Percentiles rank a stretch among this genome's conserved stretches.
These are phyloP conservation scores for Zymoseptoria tritici DNA, from an alignment of 2,329 filamentous ascomycete genomes.

Conservation along the genomic window DNA sequence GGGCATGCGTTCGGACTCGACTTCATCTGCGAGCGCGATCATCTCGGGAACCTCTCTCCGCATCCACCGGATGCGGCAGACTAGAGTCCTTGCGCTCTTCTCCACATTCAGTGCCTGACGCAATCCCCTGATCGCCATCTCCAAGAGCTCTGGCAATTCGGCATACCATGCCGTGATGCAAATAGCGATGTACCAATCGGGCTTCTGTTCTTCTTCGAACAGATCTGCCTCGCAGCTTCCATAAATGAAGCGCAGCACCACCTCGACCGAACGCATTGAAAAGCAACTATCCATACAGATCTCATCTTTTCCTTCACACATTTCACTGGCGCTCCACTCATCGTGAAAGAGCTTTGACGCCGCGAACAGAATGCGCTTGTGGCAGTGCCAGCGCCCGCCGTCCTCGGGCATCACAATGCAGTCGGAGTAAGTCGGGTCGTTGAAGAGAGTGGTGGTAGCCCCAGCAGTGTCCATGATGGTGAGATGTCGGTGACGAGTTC, in stretches of 20 bases:
- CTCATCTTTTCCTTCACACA: too few species aligned
- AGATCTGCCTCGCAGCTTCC: not conserved
- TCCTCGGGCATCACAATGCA: not conserved
- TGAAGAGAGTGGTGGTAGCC: not conserved
- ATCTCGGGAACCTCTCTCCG: too few species aligned
- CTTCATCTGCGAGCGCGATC: not conserved
- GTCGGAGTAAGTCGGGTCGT: not conserved
- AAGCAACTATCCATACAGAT: too few species aligned
- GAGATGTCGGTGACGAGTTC: not conserved
- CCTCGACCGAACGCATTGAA: too few species aligned
- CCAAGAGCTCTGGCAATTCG: not conserved
- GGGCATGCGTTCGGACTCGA: not conserved
- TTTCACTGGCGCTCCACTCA: too few species aligned
- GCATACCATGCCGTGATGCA: not conserved
- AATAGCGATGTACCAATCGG: too few species aligned
- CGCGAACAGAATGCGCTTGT: not conserved
- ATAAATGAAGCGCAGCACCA: not conserved
- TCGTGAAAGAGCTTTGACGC: not conserved
- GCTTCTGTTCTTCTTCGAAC: not conserved
- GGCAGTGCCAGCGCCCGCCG: not conserved
- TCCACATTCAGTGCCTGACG: too few species aligned
- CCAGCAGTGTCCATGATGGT: not conserved
- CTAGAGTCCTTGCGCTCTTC: too few species aligned
- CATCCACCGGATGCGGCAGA: too few species aligned
- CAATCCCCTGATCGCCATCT: not conserved